Evolutionary conservation across 2,329 filamentous ascomycete species (phyloP).

Genomic region (Colletotrichum sp.): DNA sequence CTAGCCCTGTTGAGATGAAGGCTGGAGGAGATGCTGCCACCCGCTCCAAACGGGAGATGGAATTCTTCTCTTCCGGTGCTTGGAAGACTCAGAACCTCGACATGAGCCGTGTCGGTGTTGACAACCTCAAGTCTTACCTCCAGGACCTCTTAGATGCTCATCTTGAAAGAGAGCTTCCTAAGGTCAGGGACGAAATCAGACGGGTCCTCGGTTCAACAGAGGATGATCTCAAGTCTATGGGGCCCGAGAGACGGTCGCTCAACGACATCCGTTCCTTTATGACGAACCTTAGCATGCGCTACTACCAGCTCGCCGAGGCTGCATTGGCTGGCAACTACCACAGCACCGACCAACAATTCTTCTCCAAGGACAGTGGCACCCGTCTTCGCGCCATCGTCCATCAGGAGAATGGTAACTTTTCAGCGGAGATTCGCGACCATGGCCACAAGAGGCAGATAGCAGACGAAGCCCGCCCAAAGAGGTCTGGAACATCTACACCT

Average conservation of each 20-base stretch:
- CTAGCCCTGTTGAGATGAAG: slow-evolving; percentile 25
- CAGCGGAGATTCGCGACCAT: slow-evolving; percentile 39
- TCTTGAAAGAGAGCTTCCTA: slow-evolving; percentile 47
- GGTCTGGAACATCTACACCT: background rate
- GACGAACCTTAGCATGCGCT: slow-evolving; percentile 46
- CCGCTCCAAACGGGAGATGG: slow-evolving; percentile 30
- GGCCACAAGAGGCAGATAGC: slow-evolving; percentile 46
- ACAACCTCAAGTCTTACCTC: slow-evolving; percentile 49
- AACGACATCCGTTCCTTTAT: slow-evolving; percentile 55
- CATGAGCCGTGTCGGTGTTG: slow-evolving; percentile 48
- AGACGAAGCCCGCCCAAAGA: background rate
- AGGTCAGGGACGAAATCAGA: slow-evolving; percentile 40
- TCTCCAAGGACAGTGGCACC: slow-evolving; percentile 44
- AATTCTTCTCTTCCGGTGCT: slow-evolving; percentile 46
- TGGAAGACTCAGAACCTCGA: slow-evolving; percentile 39
- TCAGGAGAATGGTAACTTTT: slow-evolving; percentile 52
- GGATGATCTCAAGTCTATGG: slow-evolving; percentile 48
- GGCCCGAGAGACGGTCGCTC: slow-evolving; percentile 47
- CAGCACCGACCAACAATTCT: slow-evolving; percentile 47
- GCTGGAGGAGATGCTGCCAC: slow-evolving; percentile 37
- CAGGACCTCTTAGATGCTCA: slow-evolving; percentile 55
- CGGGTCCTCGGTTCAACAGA: slow-evolving; percentile 27
- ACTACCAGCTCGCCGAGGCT: slow-evolving; percentile 47
- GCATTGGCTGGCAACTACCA: slow-evolving; percentile 56
- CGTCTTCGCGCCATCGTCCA: slow-evolving; percentile 61